Conservation (phyloP, 768 basidiomycete species). For the Mycena rosella region DNA sequence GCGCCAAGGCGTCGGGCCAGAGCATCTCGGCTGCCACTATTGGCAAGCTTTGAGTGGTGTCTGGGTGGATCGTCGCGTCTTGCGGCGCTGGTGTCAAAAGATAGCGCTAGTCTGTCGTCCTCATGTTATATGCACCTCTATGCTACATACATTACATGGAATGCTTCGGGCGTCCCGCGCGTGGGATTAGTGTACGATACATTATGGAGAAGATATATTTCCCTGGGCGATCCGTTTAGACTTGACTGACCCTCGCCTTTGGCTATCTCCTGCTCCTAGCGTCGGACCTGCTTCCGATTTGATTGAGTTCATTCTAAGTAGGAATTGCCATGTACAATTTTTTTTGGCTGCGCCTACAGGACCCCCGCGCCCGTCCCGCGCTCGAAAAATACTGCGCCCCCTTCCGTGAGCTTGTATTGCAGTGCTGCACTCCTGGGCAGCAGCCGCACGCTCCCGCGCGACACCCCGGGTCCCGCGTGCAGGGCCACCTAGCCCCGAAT, state of each 20-base stretch:
- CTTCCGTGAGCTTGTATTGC: constrained; percentile 80
- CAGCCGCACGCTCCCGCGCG: constrained; percentile 49
- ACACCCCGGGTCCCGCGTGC: constrained; percentile 65
- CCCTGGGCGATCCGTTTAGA: too few species aligned
- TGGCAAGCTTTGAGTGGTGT: constrained; percentile 69
- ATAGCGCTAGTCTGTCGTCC: background rate
- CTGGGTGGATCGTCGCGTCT: too few species aligned
- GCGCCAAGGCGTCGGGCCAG: constrained; percentile 91
- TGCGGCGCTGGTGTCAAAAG: background rate
- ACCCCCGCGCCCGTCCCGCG: constrained; percentile 78
- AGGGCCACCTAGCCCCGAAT: constrained; percentile 63
- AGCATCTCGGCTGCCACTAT: constrained; percentile 65
- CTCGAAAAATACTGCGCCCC: constrained; percentile 75
- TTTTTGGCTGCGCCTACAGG: background rate
- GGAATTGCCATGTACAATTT: too few species aligned
- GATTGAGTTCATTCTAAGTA: too few species aligned
- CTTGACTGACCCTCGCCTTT: too few species aligned
- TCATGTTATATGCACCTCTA: constrained; percentile 14
- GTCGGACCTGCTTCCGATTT: too few species aligned
- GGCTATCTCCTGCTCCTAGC: too few species aligned
- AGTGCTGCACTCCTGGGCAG: constrained; percentile 69
- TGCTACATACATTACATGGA: background rate
- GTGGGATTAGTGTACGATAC: too few species aligned
- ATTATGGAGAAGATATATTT: too few species aligned
- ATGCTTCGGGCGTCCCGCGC: too few species aligned